A percentile compares a stretch with the other conserved stretches of the same genome.
Evolutionary conservation across 768 basidiomycete species (phyloP).

Genomic region (Boletus eberwhitei): DNA sequence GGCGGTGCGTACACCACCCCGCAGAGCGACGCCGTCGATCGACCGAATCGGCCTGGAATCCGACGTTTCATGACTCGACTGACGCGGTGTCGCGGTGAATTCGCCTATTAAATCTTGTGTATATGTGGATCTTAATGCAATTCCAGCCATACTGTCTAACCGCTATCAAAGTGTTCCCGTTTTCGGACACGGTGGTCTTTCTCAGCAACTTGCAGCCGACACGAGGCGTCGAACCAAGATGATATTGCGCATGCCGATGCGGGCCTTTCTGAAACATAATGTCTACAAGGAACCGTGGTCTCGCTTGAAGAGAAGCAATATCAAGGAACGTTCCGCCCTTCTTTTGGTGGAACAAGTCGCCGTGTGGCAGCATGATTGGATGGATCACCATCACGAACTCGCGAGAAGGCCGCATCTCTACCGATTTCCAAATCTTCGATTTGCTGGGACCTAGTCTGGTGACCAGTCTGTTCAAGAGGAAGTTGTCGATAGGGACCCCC

Average conservation of each 20-base stretch:
- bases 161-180: not conserved
- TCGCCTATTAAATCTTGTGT: not conserved
- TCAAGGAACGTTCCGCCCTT: not conserved
- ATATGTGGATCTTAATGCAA: not conserved
- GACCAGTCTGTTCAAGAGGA: not conserved
- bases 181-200: not conserved
- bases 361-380: not conserved
- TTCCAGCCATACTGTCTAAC: not conserved
- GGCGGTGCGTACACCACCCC: too few relatives aligned
- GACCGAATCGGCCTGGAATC: not conserved
- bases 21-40: not conserved
- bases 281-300: not conserved
- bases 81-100: not conserved
- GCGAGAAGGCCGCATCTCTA: not conserved
- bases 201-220: not conserved
- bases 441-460: not conserved
- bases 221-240: not conserved
- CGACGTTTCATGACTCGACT: not conserved
- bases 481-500: not conserved
- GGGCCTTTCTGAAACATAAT: not conserved
- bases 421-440: not conserved
- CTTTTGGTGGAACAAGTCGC: not conserved
- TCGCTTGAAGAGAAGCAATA: not conserved
- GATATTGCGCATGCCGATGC: not conserved
- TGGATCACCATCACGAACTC: not conserved